Evolutionary conservation across 495 filamentous ascomycete genomes (phyloP), one percentile per base, ranked within the genome.

Genomic region (Terfezia claveryi): DNA sequence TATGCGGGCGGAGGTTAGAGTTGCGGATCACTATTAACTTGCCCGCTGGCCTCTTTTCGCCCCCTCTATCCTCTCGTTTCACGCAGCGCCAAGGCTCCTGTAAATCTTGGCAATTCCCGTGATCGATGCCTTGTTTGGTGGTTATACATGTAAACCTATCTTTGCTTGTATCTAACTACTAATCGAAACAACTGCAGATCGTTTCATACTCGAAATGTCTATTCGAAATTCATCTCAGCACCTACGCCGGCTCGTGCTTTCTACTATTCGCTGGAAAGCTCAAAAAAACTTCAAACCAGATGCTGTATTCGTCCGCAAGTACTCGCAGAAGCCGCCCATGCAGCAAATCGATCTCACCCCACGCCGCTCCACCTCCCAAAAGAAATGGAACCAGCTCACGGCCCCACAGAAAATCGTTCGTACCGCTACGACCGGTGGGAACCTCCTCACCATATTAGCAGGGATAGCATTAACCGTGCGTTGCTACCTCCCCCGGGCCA

Each of bases 371-470:
- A 46, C 12, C 41, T 46, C 41, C 3, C 14, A n/a, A 51, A 80
- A 89, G 10, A 75, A 77, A 44, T 96, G 91, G 91, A 68, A 71
- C 0, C 73, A 88, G 32, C 74, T 98, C 37, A 83, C 77, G 11
- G 66, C 69, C 0, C 64, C 71, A 51, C 88, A 95, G 67, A 96
- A 95, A 65, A 79, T 80, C 8, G 80, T 80, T 52, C 79, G 92
- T 46, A 83, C 89, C 23, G 85, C 86, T 10, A 88, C 94, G 66
- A 91, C 95, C 61, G 80, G 82, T 11, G 80, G 91, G 68, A 96
- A 94, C 71, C 78, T 94, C 36, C 72, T 80, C 55, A 67, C 93
- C 38, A 76, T 96, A 2, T 53, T 89, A 8, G 71, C 80, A 6
- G 91, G 92, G 38, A 67, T 85, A 20, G 74, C 79, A 12, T 65